Base-by-base conservation (phyloP, 371 early-diverging fungal species). In the Sporodiniella umbellata region DNA sequence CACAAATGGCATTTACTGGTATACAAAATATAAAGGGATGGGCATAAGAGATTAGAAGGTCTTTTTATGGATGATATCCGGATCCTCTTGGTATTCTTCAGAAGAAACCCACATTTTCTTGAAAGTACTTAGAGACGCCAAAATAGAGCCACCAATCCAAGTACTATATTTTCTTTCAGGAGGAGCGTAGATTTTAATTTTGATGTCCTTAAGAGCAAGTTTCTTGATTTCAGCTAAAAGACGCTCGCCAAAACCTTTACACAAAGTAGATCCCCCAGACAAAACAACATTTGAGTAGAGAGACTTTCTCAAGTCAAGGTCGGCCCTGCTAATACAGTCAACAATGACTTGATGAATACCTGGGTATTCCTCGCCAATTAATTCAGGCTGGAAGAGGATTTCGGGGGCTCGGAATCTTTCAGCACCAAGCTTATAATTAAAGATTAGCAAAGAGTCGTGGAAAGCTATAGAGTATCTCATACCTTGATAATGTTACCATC, bases 111-210 rank as follows among this genome's bases (percentile, higher is more conserved):
- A 90, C 88, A 90, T 88, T 79, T 84, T 78, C 54, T 83, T 81
- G 58, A 84, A 84, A 17, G 85, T 83, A 51, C 79, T 79, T 48
- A 93, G 76, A 4, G 89, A 86, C 14, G 95, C 94, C 31, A 96
- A 66, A 70, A 95, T 96, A 22, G 93, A 91, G 2, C 98, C 98
- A 55, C 98, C 98, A 56, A 96, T 94, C 97, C 98, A 98, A 19
- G 94, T 95, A 45, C 92, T 89, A 72, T 94, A 98, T 72, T 95
- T 96, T 54, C 98, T 87, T 70, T 98, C 96, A 33, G 95, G 96
- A 22, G 96, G 96, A 18, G 96, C 96, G 54, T 84, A 90, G 56
- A 98, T 94, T 69, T 93, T 95, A 68, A 98, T 90, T 75, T 96
- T 95, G 64, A 88, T 79, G 64, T 96, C 94, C 53, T 82, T 85